A percentile compares a stretch with the other conserved stretches of the same genome.
Evolutionary conservation across 1,284 basidiomycete genomes (phyloP).

Genomic region (Ceratobasidium sp.): DNA sequence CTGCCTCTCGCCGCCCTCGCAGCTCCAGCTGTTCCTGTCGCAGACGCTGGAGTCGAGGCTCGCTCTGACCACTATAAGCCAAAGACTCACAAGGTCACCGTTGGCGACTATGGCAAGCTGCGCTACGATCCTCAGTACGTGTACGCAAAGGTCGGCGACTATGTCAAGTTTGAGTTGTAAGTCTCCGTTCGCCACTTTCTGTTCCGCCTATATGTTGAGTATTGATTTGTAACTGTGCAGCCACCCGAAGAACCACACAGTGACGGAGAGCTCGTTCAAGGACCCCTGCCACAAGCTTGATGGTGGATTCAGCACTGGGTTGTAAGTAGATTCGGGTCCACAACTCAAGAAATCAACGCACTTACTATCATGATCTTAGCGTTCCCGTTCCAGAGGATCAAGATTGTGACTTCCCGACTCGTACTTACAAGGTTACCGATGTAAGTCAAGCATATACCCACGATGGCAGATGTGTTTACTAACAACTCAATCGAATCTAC

Average conservation of each 20-base stretch:
- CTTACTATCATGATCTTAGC: no score
- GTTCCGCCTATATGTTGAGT: no score
- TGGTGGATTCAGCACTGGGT: constrained; percentile 14
- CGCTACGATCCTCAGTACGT: constrained; percentile 15
- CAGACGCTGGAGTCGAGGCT: constrained; percentile 22
- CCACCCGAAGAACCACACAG: constrained; percentile 26
- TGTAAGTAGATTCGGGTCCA: no score
- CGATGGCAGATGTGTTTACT: no score
- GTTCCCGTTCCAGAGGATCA: not conserved
- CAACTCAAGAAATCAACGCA: no score
- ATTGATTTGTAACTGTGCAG: no score
- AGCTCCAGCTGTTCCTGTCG: constrained; percentile 1
- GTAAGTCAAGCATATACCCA: no score
- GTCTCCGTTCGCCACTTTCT: no score
- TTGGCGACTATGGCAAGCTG: constrained; percentile 12
- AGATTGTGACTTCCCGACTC: not conserved
- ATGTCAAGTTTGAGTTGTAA: constrained; percentile 25
- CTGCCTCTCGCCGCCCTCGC: constrained; percentile 17
- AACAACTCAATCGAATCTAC: no score
- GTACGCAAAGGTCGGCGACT: constrained; percentile 19
- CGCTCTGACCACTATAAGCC: not conserved
- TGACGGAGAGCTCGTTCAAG: constrained; percentile 18
- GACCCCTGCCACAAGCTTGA: not conserved
- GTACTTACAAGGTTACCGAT: no score
- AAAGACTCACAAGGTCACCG: constrained; percentile 26